A percentile compares a stretch with the other conserved stretches of the same genome.
These are phyloP conservation scores for Vitis hybrid DNA, from an alignment of 177 flowering plant species.

Conservation along the genomic window DNA sequence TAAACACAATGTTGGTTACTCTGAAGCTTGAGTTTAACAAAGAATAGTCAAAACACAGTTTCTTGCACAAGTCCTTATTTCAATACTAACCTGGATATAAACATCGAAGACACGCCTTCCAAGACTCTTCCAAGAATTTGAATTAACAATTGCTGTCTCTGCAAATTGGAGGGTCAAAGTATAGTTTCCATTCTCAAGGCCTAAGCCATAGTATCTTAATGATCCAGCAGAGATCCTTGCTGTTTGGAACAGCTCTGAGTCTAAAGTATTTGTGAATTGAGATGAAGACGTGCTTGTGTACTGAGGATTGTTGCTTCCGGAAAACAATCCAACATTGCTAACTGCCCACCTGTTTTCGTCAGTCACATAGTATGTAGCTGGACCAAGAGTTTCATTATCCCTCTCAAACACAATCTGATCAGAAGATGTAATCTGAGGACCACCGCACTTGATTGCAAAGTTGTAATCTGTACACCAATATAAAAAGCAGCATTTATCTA, in stretches of 20 bases:
- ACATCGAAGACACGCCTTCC: constrained; percentile 85
- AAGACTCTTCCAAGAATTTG: constrained; percentile 48
- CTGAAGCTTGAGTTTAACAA: too few relatives aligned
- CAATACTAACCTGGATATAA: constrained; percentile 64
- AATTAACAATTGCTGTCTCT: constrained; percentile 35
- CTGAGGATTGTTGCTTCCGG: constrained; percentile 23
- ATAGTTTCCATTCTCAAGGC: constrained; percentile 87
- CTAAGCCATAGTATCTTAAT: constrained; percentile 86
- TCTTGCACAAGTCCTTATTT: too few relatives aligned
- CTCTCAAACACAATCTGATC: constrained; percentile 36
- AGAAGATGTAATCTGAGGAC: constrained; percentile 42
- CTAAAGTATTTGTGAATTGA: constrained; percentile 44
- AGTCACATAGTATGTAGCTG: constrained; percentile 53
- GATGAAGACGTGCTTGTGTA: constrained; percentile 23
- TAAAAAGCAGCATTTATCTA: neutral
- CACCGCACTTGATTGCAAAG: constrained; percentile 73
- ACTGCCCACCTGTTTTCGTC: constrained; percentile 57
- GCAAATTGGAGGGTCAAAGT: constrained; percentile 59
- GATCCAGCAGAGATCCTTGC: constrained; percentile 80
- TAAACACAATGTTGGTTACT: too few relatives aligned
- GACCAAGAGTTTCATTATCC: constrained; percentile 57
- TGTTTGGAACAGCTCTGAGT: constrained; percentile 57
- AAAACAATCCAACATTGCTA: constrained; percentile 58
- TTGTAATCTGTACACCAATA: constrained; percentile 42
- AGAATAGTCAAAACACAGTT: too few relatives aligned